Evolutionary conservation across 2,329 filamentous ascomycete species (phyloP).

Genomic region (Metarhizium guizhouense): DNA sequence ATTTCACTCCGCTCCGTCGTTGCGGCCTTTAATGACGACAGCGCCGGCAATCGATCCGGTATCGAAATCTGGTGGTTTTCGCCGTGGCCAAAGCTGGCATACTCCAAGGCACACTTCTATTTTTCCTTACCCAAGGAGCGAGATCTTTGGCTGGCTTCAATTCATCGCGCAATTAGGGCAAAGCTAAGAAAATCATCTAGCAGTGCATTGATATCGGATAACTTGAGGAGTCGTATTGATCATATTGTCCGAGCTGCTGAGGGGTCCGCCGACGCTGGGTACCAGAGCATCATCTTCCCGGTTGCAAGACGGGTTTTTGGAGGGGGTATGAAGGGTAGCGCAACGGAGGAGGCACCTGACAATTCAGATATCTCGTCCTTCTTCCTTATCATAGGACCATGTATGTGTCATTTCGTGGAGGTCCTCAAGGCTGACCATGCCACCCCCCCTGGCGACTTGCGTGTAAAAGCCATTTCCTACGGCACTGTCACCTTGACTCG

Average conservation of each 20-base stretch:
- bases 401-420: slow-evolving; percentile 43
- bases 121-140: slow-evolving; percentile 40
- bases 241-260: slow-evolving; percentile 38
- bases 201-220: slow-evolving; percentile 31
- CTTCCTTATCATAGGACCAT: slow-evolving; percentile 45
- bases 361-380: slow-evolving; percentile 40
- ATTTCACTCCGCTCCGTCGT: slow-evolving; percentile 43
- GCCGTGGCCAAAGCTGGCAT: slow-evolving; percentile 32
- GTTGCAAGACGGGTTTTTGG: slow-evolving; percentile 40
- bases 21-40: slow-evolving; percentile 43
- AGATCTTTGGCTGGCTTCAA: slow-evolving; percentile 39
- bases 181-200: slow-evolving; percentile 26
- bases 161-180: slow-evolving; percentile 32
- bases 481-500: slow-evolving; percentile 44
- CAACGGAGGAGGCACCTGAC: slow-evolving; percentile 35
- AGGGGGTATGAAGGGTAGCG: slow-evolving; percentile 28
- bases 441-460: slow-evolving; percentile 35
- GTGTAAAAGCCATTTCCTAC: slow-evolving; percentile 38
- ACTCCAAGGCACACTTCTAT: slow-evolving; percentile 38
- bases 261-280: slow-evolving; percentile 14
- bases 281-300: slow-evolving; percentile 37
- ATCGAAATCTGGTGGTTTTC: slow-evolving; percentile 50
- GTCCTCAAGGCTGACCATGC: slow-evolving; percentile 36
- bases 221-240: slow-evolving; percentile 37
- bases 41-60: slow-evolving; percentile 38